Evolutionary conservation across 768 basidiomycete species (phyloP), one percentile per base, ranked within the genome.

Genomic region (Fomitopsis serialis): DNA sequence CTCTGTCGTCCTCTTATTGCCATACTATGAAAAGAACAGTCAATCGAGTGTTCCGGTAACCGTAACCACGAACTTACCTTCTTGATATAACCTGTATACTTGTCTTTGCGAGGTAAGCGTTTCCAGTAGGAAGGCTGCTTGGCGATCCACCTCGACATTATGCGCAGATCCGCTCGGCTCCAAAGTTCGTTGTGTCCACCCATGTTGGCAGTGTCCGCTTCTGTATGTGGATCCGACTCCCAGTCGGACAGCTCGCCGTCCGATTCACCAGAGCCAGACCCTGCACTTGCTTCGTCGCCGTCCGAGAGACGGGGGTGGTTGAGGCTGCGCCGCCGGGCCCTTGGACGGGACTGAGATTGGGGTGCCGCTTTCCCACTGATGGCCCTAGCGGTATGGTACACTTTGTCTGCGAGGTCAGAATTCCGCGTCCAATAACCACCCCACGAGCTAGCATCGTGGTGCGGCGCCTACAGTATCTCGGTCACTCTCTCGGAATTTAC

Each of bases 331-430:
- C 29, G 29, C 5, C 6, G 29, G 22, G 42, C 22, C 3, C 23
- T 15, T 21, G 44, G 3, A 8, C 44, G 44, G 17, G 44, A 7
- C 6, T 5, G 9, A 42, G 44, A 7, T 11, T 5, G 9, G 19
- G 9, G 44, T 25, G 44, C 25, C 17, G 8, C 23, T 8, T 9
- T 27, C 22, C 22, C 17, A 17, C 17, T 9, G 12, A 10, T 11
- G 15, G 34, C 48, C 24, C 35, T 40, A 9, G 49, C 29, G 19
- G 12, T 21, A n/a, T 37, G 47, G 44, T 58, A 35, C 24, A 85
- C 83, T 60, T 84, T 82, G 60, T 85, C 85, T 1, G 83, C 82
- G 24, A 86, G 63, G 58, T 85, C 84, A 53, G 85, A 81, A 51
- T 80, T 74, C 50, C 75, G 75, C 6, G 76, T 77, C 86, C 86